Conservation (phyloP, 202 grass and related monocot species). For the Bolboschoenoplectus hybrid region DNA sequence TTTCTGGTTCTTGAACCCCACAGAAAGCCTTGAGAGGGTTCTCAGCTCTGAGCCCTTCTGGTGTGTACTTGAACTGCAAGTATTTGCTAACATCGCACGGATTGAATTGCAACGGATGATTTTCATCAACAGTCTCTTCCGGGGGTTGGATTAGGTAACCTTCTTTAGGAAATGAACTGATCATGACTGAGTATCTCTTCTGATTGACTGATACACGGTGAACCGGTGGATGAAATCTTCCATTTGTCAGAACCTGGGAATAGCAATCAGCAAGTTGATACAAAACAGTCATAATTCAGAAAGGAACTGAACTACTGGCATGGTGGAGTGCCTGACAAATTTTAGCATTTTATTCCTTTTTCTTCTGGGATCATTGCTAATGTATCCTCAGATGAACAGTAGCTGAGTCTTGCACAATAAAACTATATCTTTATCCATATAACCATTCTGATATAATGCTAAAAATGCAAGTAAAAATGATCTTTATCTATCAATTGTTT, state of each 20-base stretch:
- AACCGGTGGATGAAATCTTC: constrained; percentile 36
- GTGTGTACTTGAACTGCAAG: constrained; percentile 19
- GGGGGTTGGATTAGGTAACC: constrained; percentile 29
- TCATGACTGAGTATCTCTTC: constrained; percentile 47
- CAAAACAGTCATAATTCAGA: background rate
- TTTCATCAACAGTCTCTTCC: constrained; percentile 51
- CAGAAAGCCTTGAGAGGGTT: constrained; percentile 39
- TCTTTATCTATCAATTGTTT: background rate
- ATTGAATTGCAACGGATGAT: constrained; percentile 44
- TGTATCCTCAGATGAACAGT: background rate
- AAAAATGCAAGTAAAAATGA: constrained; percentile 7
- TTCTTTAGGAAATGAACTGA: constrained; percentile 34
- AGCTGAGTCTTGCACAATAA: background rate
- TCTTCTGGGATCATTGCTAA: background rate
- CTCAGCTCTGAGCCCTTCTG: constrained; percentile 11
- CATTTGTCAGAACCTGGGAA: constrained; percentile 52
- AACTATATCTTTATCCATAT: background rate
- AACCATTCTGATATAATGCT: background rate
- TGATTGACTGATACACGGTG: constrained; percentile 51
- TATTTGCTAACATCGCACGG: constrained; percentile 26
- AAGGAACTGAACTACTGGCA: background rate
- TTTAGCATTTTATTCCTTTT: background rate
- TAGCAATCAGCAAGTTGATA: background rate
- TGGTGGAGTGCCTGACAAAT: background rate
- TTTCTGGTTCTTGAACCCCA: background rate